Percentiles rank a stretch among this genome's conserved stretches.
Evolutionary conservation across 352 stramenopile genomes (phyloP).

Genomic region (Pythium folliculosum): DNA sequence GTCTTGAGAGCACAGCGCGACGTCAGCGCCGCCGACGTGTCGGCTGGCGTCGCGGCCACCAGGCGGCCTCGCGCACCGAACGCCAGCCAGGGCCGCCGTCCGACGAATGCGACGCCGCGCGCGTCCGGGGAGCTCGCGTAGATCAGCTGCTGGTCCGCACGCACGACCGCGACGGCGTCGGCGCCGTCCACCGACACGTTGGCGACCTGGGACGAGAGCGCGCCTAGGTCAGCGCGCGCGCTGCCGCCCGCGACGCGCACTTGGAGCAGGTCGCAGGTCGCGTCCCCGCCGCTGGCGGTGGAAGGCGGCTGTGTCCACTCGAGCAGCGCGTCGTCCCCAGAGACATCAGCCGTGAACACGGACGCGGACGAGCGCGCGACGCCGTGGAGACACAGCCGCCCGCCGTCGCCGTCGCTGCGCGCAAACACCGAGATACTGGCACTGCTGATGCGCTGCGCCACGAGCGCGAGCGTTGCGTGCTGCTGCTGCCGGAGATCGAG

Average conservation of each 20-base stretch:
- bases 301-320: conserved; percentile 6
- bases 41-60: background rate
- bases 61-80: background rate
- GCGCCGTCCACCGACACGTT: conserved; percentile 6
- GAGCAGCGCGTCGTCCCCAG: background rate
- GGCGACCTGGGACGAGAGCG: background rate
- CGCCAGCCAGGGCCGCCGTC: too few species aligned
- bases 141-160: background rate
- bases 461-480: conserved; percentile 9
- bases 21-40: background rate
- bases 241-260: background rate
- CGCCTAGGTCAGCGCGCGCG: background rate
- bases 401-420: background rate
- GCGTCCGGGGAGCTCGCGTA: background rate
- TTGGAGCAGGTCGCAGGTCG: background rate
- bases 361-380: background rate
- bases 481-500: background rate
- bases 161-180: conserved; percentile 7
- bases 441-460: background rate
- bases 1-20: conserved; percentile 10
- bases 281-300: background rate
- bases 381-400: conserved; percentile 18
- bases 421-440: background rate
- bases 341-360: background rate
- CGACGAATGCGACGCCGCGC: background rate